These are phyloP conservation scores for Cutaneotrichosporon arboriforme DNA, from an alignment of 1,284 basidiomycete species.

Conservation along the genomic window DNA sequence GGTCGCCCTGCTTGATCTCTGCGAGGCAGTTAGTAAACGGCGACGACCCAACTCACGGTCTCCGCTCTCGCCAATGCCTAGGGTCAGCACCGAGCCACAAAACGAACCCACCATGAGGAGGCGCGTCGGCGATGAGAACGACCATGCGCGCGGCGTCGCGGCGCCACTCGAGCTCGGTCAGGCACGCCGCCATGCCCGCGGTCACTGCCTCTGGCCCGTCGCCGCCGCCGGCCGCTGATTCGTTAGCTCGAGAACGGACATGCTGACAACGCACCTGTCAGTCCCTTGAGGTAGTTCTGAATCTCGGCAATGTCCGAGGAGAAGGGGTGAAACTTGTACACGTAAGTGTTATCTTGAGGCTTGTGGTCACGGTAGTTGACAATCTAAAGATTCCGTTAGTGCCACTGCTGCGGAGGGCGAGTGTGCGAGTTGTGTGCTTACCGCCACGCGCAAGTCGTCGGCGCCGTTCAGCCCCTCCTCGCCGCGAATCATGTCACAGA, in stretches of 20 bases:
- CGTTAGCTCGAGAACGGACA: neutral
- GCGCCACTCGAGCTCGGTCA: conserved; percentile 84
- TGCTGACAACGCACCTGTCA: conserved; percentile 33
- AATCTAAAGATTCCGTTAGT: conserved; percentile 27
- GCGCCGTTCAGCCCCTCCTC: conserved; percentile 79
- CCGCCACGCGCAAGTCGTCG: conserved; percentile 84
- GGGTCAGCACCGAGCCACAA: neutral
- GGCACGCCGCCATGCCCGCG: conserved; percentile 78
- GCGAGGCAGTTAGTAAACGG: conserved; percentile 11
- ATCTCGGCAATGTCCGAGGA: conserved; percentile 83
- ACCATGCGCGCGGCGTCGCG: conserved; percentile 87
- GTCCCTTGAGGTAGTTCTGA: conserved; percentile 68
- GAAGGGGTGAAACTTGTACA: conserved; percentile 91
- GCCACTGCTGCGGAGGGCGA: no score
- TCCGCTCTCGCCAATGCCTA: conserved; percentile 44
- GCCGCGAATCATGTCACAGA: conserved; percentile 92
- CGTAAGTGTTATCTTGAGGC: conserved; percentile 89
- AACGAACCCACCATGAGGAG: conserved; percentile 67
- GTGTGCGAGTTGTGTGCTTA: conserved; percentile 43
- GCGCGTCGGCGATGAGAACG: conserved; percentile 92
- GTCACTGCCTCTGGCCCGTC: conserved; percentile 98
- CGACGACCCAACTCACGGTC: conserved; percentile 33
- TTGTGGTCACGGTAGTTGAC: conserved; percentile 91
- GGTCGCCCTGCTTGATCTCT: conserved; percentile 83
- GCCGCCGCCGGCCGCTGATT: conserved; percentile 86